A percentile compares a stretch with the other conserved stretches of the same genome.
Conservation (phyloP, 2,329 filamentous ascomycete species). For the Ascochyta koolunga region DNA sequence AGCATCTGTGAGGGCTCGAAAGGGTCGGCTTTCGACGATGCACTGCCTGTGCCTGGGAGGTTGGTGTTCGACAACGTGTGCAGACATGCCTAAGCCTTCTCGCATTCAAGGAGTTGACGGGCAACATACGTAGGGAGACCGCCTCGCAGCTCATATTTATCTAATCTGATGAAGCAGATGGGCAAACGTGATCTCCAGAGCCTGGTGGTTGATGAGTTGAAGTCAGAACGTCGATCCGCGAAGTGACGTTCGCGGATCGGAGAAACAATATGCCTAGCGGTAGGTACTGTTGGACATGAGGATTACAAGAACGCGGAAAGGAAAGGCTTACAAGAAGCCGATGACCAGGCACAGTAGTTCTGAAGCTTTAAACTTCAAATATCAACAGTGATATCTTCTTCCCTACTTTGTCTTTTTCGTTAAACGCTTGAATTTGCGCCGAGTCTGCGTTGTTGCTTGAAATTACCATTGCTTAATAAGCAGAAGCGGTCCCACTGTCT, state of each 20-base stretch:
- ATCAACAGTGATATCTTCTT: no score
- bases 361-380: no score
- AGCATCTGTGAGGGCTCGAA: not conserved
- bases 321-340: no score
- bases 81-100: not conserved
- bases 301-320: no score
- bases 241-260: no score
- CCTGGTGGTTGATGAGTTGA: not conserved
- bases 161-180: slow-evolving; percentile 15
- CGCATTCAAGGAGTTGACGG: not conserved
- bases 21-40: not conserved
- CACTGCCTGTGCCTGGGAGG: not conserved
- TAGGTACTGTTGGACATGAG: no score
- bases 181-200: not conserved
- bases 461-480: no score
- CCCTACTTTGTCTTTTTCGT: no score
- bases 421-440: no score
- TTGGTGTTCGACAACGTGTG: not conserved
- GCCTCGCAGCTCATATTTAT: not conserved
- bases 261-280: not conserved
- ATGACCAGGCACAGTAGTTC: no score
- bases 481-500: not conserved
- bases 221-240: no score
- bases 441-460: no score
- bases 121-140: not conserved